These are phyloP conservation scores for Prorocentrum cordatum DNA, from an alignment of 169 alveolate species.

Conservation along the genomic window DNA sequence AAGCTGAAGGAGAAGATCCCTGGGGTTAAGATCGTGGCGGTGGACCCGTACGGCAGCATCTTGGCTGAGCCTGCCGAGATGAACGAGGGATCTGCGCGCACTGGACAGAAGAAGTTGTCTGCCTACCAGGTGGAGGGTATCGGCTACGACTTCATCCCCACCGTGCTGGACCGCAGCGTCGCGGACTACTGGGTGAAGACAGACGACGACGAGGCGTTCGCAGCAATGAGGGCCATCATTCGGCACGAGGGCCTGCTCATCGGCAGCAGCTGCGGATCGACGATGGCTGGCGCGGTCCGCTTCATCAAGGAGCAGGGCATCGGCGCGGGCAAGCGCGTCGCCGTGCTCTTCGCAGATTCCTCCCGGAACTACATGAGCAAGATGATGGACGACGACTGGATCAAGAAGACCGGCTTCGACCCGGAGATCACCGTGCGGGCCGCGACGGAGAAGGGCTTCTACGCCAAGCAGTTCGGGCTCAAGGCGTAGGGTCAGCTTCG, in stretches of 20 bases:
- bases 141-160: conserved; percentile 83
- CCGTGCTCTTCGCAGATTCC: conserved; percentile 72
- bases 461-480: too few relatives aligned
- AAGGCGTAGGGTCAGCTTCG: too few relatives aligned
- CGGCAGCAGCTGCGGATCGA: conserved; percentile 85
- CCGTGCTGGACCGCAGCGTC: conserved; percentile 72
- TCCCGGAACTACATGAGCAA: conserved; percentile 81
- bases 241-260: conserved; percentile 82
- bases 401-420: conserved; percentile 70
- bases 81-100: conserved; percentile 36
- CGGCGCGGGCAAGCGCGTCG: conserved; percentile 54
- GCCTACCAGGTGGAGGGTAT: conserved; percentile 79
- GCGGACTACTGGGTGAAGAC: conserved; percentile 78
- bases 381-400: conserved; percentile 77
- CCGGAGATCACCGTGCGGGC: too few relatives aligned
- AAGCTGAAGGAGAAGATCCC: conserved; percentile 82
- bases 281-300: conserved; percentile 80
- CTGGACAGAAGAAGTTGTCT: conserved; percentile 24
- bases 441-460: too few relatives aligned
- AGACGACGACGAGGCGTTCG: conserved; percentile 78
- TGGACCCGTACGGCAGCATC: conserved; percentile 85
- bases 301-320: conserved; percentile 73
- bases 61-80: conserved; percentile 19
- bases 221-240: conserved; percentile 78
- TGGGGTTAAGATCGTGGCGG: conserved; percentile 80